These are phyloP conservation scores for Scleromitrula shiraiana DNA, from an alignment of 2,329 filamentous ascomycete species.

Conservation along the genomic window DNA sequence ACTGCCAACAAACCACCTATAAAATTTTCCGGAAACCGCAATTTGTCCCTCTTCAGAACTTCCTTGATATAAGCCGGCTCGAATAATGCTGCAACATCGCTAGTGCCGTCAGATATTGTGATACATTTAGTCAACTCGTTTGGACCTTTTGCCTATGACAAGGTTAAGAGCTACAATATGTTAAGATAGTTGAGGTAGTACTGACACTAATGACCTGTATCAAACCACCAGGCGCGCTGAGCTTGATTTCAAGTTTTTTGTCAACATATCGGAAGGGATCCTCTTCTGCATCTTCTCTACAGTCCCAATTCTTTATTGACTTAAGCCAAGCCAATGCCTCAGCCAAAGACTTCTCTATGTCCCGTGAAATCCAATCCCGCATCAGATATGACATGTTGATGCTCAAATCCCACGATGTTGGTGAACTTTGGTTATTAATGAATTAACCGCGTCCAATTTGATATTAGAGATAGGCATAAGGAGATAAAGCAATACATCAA, in stretches of 20 bases:
- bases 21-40: not conserved
- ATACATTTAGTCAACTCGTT: no score
- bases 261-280: slow-evolving; percentile 1
- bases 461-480: no score
- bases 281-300: not conserved
- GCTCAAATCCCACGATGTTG: no score
- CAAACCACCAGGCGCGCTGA: not conserved
- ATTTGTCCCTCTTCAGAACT: slow-evolving; percentile 4
- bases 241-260: not conserved
- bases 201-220: slow-evolving; percentile 3
- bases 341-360: not conserved
- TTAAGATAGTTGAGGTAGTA: not conserved
- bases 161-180: no score
- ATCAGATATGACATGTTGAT: not conserved
- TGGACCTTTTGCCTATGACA: no score
- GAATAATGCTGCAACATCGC: slow-evolving; percentile 1
- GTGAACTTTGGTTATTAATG: not conserved
- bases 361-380: slow-evolving; percentile 1
- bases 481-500: no score
- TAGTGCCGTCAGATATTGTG: not conserved
- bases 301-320: not conserved
- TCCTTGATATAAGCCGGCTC: not conserved
- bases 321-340: slow-evolving; percentile 1
- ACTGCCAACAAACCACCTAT: not conserved
- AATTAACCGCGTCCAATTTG: not conserved